Evolutionary conservation across 306 rosid genomes (phyloP).

Genomic region (Pyrus betulifolia): DNA sequence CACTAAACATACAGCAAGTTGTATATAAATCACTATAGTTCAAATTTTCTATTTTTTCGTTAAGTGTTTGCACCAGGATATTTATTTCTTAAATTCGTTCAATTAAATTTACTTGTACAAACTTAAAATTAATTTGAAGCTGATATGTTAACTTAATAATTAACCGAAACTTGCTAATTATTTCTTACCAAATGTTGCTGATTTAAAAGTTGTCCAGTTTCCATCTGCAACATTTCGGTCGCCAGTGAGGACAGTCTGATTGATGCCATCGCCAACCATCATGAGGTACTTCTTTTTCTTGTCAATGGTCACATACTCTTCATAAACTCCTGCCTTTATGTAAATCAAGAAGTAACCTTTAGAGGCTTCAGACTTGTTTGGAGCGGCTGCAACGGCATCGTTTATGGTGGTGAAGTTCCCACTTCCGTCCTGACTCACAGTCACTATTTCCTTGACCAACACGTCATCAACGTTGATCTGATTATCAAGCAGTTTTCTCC

Average conservation of each 20-base stretch:
- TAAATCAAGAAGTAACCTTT: conserved; percentile 61
- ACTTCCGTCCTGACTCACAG: conserved; percentile 61
- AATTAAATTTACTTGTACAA: too few relatives aligned
- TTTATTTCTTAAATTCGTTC: too few relatives aligned
- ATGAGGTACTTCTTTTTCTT: conserved; percentile 51
- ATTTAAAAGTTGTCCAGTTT: conserved; percentile 60
- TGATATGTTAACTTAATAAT: too few relatives aligned
- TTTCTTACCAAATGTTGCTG: conserved; percentile 66
- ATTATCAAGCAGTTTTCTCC: conserved; percentile 37
- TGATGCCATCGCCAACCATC: conserved; percentile 79
- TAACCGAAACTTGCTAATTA: not conserved
- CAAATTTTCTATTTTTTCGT: too few relatives aligned
- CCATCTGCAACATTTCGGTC: conserved; percentile 56
- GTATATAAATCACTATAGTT: too few relatives aligned
- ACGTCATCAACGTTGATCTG: conserved; percentile 14
- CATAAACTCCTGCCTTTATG: conserved; percentile 60
- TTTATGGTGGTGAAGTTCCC: conserved; percentile 66
- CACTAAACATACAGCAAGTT: too few relatives aligned
- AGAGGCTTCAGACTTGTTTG: conserved; percentile 33
- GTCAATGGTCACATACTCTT: conserved; percentile 54
- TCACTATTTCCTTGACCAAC: conserved; percentile 37
- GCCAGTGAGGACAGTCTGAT: conserved; percentile 60
- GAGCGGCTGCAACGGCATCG: conserved; percentile 63
- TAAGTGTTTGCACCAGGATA: too few relatives aligned
- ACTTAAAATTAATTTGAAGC: too few relatives aligned